These are phyloP conservation scores for Aristolochia fimbriata DNA, from an alignment of 164 flowering plant genomes.

Conservation along the genomic window DNA sequence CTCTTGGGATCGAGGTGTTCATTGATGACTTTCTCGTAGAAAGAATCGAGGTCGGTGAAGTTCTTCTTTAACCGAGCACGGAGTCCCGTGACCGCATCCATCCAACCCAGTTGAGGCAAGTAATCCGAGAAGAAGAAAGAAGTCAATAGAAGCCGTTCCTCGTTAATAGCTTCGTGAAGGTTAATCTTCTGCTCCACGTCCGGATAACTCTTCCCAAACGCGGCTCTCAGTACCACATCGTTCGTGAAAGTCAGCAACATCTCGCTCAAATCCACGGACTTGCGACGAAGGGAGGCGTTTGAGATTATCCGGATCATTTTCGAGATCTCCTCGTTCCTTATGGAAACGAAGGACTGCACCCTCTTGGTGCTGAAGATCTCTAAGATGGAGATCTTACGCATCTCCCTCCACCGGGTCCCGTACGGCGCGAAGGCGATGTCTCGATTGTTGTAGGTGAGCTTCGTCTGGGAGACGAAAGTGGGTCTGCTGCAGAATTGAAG, in stretches of 20 bases:
- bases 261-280: slow-evolving; percentile 25
- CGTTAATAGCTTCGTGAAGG: slow-evolving; percentile 19
- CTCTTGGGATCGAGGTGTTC: slow-evolving; percentile 16
- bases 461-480: slow-evolving; percentile 25
- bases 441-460: slow-evolving; percentile 38
- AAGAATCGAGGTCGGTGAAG: slow-evolving; percentile 33
- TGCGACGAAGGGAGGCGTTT: not conserved
- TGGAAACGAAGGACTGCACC: slow-evolving; percentile 19
- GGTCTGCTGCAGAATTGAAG: slow-evolving; percentile 32
- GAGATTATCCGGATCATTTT: slow-evolving; percentile 11
- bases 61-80: slow-evolving; percentile 35
- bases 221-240: slow-evolving; percentile 38
- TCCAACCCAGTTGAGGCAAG: slow-evolving; percentile 37
- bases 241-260: slow-evolving; percentile 26
- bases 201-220: slow-evolving; percentile 38
- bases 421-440: slow-evolving; percentile 35
- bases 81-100: slow-evolving; percentile 37
- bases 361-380: slow-evolving; percentile 33
- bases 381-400: slow-evolving; percentile 29
- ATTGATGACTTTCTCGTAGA: slow-evolving; percentile 36
- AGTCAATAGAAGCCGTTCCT: slow-evolving; percentile 33
- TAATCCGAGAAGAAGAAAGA: slow-evolving; percentile 40
- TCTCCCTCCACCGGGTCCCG: slow-evolving; percentile 43
- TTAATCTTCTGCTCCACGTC: slow-evolving; percentile 5
- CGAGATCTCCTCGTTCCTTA: slow-evolving; percentile 31